A percentile compares a stretch with the other conserved stretches of the same genome.
phyloP scores from a whole-genome alignment of 805 yeast species.

The Isabelozyma heimii region DNA sequence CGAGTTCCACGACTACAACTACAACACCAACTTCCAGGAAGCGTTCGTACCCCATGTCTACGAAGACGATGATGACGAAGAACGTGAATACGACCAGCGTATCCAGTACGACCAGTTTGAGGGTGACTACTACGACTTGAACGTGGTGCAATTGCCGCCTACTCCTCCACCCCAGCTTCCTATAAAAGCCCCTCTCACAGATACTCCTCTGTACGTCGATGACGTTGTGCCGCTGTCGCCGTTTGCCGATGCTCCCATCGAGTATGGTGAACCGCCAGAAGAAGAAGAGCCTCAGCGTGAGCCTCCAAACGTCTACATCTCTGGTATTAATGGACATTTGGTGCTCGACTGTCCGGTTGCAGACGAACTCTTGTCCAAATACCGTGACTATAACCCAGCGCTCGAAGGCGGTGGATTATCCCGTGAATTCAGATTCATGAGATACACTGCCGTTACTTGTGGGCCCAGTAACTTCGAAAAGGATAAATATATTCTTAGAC shows the following conservation, averaged over 20 bases:
- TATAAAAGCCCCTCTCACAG: constrained; percentile 2
- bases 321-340: constrained; percentile 43
- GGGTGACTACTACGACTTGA: constrained; percentile 42
- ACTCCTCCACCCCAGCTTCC: constrained; percentile 9
- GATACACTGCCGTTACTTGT: constrained; percentile 64
- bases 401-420: constrained; percentile 39
- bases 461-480: constrained; percentile 64
- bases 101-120: constrained; percentile 38
- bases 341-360: constrained; percentile 48
- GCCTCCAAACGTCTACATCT: constrained; percentile 31
- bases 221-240: constrained; percentile 21
- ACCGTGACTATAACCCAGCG: constrained; percentile 34
- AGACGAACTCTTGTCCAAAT: constrained; percentile 38
- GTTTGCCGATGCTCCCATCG: constrained; percentile 20
- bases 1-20: constrained; percentile 19
- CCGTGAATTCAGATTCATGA: constrained; percentile 59
- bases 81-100: constrained; percentile 34
- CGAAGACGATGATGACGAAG: constrained; percentile 39
- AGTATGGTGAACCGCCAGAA: constrained; percentile 30
- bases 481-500: constrained; percentile 56
- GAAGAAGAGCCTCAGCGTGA: constrained; percentile 30
- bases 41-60: constrained; percentile 45
- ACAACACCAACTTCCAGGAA: constrained; percentile 22
- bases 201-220: constrained; percentile 5
- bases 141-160: constrained; percentile 24